Evolutionary conservation across 2,329 filamentous ascomycete species (phyloP).

Genomic region (Colletotrichum scovillei): DNA sequence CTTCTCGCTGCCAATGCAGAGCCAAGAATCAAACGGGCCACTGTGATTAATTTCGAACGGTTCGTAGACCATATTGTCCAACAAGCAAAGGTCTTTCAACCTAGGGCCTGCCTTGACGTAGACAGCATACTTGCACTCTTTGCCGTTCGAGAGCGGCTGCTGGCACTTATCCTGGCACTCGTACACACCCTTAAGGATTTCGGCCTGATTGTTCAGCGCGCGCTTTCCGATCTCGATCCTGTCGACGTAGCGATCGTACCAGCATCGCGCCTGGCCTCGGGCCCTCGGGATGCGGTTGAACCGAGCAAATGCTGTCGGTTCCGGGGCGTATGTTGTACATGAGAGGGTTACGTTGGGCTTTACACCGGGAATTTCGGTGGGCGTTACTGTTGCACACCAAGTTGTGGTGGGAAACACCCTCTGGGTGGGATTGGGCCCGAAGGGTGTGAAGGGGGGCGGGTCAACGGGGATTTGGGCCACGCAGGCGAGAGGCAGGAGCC

Average conservation of each 20-base stretch:
- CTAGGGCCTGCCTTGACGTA: neutral
- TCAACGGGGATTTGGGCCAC: neutral
- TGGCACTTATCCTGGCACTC: neutral
- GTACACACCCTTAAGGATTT: neutral
- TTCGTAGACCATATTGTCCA: neutral
- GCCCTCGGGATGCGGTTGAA: neutral
- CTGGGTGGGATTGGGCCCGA: too few relatives aligned
- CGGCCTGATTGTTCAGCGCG: neutral
- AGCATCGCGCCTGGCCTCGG: neutral
- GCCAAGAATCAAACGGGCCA: neutral
- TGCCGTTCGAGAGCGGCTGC: neutral
- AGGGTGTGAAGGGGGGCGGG: too few relatives aligned
- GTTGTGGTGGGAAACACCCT: too few relatives aligned
- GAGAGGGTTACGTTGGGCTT: too few relatives aligned
- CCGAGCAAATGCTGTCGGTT: neutral
- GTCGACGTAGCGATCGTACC: neutral
- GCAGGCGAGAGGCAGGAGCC: neutral
- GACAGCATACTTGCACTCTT: neutral
- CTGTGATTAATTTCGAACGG: too few relatives aligned
- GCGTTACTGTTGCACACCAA: too few relatives aligned
- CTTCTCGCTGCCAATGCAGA: neutral
- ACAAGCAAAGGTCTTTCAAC: neutral
- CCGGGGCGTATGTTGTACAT: too few relatives aligned
- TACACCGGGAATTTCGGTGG: too few relatives aligned
- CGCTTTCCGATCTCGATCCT: neutral